Evolutionary conservation across 768 basidiomycete species (phyloP).

Genomic region (Pleurotus giganteus): DNA sequence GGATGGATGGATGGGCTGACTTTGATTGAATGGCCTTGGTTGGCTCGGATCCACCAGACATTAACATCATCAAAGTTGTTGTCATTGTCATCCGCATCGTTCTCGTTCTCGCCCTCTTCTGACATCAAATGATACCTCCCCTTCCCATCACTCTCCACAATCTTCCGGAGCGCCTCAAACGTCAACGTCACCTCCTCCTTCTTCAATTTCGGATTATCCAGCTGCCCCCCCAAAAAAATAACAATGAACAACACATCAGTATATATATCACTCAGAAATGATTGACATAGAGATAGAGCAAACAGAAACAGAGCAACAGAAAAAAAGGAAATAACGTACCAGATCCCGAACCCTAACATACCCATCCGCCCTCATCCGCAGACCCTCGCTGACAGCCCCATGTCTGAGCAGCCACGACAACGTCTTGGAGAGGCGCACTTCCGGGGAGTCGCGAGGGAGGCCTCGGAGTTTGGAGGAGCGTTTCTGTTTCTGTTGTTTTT

Average conservation of each 20-base stretch:
- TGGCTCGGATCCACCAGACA: slow-evolving; percentile 86
- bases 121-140: slow-evolving; percentile 57
- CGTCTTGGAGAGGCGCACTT: slow-evolving; percentile 78
- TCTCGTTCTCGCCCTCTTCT: slow-evolving; percentile 50
- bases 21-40: slow-evolving; percentile 87
- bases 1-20: slow-evolving; percentile 32
- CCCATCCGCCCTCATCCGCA: slow-evolving; percentile 80
- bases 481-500: neutral
- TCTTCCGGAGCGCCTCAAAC: slow-evolving; percentile 49
- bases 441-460: slow-evolving; percentile 58
- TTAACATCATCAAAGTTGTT: no score
- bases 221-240: no score
- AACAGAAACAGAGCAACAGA: neutral
- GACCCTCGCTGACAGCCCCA: slow-evolving; percentile 72
- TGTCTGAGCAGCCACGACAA: slow-evolving; percentile 92
- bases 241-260: no score
- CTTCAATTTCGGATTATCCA: slow-evolving; percentile 67
- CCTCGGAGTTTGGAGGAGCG: slow-evolving; percentile 52
- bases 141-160: slow-evolving; percentile 70
- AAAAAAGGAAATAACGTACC: slow-evolving; percentile 46
- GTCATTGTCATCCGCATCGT: slow-evolving; percentile 21
- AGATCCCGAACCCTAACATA: slow-evolving; percentile 81
- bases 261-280: no score
- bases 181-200: no score
- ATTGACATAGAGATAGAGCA: no score